Evolutionary conservation across 495 filamentous ascomycete genomes (phyloP).

Genomic region (Viridothelium virens): DNA sequence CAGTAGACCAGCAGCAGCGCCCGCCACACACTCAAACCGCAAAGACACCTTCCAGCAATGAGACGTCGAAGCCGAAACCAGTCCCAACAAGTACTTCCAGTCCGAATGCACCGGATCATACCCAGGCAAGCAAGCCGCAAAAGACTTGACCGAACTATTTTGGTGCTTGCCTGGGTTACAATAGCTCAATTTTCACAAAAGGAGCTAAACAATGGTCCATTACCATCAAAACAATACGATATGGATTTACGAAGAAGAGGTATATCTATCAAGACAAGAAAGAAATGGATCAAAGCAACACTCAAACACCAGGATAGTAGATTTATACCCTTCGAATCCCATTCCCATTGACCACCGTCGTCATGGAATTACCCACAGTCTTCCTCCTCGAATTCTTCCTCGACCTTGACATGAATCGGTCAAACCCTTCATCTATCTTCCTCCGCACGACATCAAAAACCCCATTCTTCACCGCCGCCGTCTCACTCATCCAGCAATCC

Average conservation of each 20-base stretch:
- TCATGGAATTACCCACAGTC: not conserved
- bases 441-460: not conserved
- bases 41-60: not conserved
- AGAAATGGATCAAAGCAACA: not conserved
- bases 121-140: too few species aligned
- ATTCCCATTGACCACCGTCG: not conserved
- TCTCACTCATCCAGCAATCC: slow-evolving; percentile 51
- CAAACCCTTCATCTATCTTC: slow-evolving; percentile 1
- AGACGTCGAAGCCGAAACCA: not conserved
- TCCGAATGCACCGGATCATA: too few species aligned
- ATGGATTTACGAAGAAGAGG: not conserved
- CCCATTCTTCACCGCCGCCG: slow-evolving; percentile 7
- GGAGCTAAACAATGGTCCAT: too few species aligned
- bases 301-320: not conserved
- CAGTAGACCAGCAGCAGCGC: not conserved
- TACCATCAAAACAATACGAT: not conserved
- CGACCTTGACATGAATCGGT: not conserved
- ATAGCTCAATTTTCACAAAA: too few species aligned
- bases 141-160: too few species aligned
- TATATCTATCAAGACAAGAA: not conserved
- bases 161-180: too few species aligned
- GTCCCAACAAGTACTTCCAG: too few species aligned
- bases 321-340: not conserved
- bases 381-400: not conserved
- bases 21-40: not conserved